phyloP scores from a whole-genome alignment of 2,329 filamentous ascomycete genomes.

The Apiospora rasikravindrae region DNA sequence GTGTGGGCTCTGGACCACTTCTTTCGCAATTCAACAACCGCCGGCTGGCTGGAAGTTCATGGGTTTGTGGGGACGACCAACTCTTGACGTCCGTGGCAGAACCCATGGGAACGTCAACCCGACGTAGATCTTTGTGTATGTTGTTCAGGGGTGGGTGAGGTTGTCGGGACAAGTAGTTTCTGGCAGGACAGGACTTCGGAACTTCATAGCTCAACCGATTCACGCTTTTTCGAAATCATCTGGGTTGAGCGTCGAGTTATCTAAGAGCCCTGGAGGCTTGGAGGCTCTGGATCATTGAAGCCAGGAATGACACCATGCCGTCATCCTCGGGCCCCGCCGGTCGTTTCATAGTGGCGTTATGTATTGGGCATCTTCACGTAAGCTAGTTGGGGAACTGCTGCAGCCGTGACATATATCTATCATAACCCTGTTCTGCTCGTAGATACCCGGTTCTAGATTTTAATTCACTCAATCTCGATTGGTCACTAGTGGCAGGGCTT shows the following conservation, averaged over 20 bases:
- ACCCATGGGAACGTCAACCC: background rate
- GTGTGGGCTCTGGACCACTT: background rate
- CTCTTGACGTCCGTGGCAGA: background rate
- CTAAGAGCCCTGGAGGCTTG: background rate
- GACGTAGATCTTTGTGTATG: background rate
- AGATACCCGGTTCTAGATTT: background rate
- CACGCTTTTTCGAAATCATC: background rate
- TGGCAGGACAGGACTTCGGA: background rate
- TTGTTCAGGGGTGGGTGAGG: background rate
- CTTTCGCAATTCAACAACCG: background rate
- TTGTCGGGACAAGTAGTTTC: background rate
- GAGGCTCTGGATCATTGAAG: background rate
- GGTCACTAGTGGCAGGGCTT: background rate
- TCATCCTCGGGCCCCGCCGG: conserved; percentile 9
- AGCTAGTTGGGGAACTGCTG: conserved; percentile 15
- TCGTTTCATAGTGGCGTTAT: conserved; percentile 16
- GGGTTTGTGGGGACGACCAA: background rate
- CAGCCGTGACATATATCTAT: conserved; percentile 15
- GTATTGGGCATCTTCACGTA: conserved; percentile 6
- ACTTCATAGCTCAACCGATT: background rate
- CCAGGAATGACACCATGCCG: conserved; percentile 5
- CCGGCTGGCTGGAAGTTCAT: background rate
- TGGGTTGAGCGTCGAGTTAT: background rate
- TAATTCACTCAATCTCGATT: conserved; percentile 9
- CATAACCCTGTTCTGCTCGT: background rate